phyloP scores from a whole-genome alignment of 208 protist species.

The Acanthamoeba royreba region DNA sequence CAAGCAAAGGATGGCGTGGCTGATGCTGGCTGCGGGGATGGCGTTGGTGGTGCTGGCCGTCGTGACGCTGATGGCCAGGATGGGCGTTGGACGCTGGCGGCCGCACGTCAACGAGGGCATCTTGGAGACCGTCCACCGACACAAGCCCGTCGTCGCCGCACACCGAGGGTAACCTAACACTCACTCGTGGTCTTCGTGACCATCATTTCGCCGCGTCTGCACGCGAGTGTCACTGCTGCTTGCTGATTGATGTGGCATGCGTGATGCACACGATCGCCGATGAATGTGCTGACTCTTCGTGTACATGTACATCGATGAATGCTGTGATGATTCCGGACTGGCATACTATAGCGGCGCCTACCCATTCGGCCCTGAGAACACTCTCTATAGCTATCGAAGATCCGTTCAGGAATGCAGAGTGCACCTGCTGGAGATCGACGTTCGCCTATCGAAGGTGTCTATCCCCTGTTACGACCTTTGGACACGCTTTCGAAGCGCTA shows the following conservation, averaged over 20 bases:
- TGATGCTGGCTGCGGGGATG: too few species aligned
- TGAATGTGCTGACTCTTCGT: neutral
- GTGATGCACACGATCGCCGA: neutral
- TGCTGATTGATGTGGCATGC: neutral
- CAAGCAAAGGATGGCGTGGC: too few species aligned
- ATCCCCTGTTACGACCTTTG: neutral
- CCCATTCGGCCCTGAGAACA: conserved; percentile 38
- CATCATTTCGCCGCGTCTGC: too few species aligned
- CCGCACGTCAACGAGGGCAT: neutral
- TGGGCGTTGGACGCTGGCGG: neutral
- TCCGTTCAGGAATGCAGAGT: neutral
- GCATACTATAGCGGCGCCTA: neutral
- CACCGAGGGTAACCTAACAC: neutral
- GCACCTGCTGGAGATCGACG: conserved; percentile 14
- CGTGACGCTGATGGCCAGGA: neutral
- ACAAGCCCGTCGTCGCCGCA: neutral
- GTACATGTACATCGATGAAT: neutral
- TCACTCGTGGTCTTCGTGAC: too few species aligned
- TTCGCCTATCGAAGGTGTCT: neutral
- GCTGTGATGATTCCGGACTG: too few species aligned
- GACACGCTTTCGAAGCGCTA: neutral
- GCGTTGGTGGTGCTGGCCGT: neutral
- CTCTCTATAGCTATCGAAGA: neutral
- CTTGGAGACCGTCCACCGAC: neutral
- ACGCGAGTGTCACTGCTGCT: neutral